Evolutionary conservation across 2,329 filamentous ascomycete genomes (phyloP), one percentile per base, ranked within the genome.

Genomic region (Chaetomium globosum): DNA sequence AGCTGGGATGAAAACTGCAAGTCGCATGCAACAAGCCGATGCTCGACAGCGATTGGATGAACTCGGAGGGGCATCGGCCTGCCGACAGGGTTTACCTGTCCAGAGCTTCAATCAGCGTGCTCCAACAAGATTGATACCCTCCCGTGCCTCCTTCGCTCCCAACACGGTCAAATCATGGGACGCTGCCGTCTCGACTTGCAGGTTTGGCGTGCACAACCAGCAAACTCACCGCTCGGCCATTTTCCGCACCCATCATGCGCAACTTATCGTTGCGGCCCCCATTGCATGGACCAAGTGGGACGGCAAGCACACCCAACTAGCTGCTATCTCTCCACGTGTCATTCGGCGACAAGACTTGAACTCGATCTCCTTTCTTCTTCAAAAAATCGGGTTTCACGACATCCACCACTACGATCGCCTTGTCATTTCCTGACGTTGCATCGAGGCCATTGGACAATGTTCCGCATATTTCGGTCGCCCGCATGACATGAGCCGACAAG

Each of bases 171-270:
- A 65, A 61, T 65, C 54, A 65, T 46, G 46, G 52, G 19, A n/a
- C 43, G 43, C 62, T 56, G 43, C 31, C 46, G 46, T 46, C 43
- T 46, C 31, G 30, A 53, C 58, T 46, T 58, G 57, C 59, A 48
- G 59, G 31, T 28, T 28, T 30, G 26, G 30, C 31, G 52, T 23
- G 28, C 16, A 43, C 57, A 61, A 56, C 63, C 19, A 43, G 9
- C 31, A 52, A 61, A 56, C 63, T 49, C 58, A 64, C 65, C 61
- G 61, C 61, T 67, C 28, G 28, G 9, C 33, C n/a, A 13, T n/a
- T n/a, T 5, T 36, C 33, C 33, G 33, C 33, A 36, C n/a, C 30
- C 30, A 3, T 33, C 30, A 54, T 54, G 46, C 46, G 8, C 46
- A 48, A 21, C 46, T 48, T 48, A n/a, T 48, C 46, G 39, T 43